phyloP scores from a whole-genome alignment of 1,139 yeast species.

The Magnusiomyces fungicola region DNA sequence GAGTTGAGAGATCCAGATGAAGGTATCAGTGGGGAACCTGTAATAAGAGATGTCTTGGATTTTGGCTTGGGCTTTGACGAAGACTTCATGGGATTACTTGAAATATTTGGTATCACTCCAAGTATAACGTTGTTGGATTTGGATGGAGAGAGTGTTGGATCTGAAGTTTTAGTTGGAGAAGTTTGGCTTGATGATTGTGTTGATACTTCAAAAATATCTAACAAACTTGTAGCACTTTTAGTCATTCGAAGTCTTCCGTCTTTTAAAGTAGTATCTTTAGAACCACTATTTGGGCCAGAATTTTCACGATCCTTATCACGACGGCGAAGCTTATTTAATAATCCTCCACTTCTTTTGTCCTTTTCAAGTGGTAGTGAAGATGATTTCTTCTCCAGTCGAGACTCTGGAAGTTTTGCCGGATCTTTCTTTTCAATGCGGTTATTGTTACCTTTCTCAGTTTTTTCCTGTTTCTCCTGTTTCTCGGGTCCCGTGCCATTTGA shows the following conservation, averaged over 20 bases:
- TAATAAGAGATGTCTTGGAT: no score
- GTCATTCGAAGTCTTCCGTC: conserved; percentile 10
- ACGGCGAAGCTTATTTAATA: conserved; percentile 14
- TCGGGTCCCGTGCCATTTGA: neutral
- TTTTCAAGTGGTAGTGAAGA: no score
- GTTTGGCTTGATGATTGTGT: neutral
- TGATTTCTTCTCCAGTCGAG: no score
- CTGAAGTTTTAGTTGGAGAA: neutral
- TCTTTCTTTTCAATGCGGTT: conserved; percentile 6
- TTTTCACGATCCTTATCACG: conserved; percentile 12
- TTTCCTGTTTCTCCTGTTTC: neutral
- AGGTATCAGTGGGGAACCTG: no score
- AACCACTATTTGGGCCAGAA: neutral
- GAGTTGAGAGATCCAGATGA: no score
- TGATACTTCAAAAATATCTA: no score
- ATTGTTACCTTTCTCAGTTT: neutral
- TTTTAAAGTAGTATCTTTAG: neutral
- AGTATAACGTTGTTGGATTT: neutral
- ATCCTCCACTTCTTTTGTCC: conserved; percentile 13
- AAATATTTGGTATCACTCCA: no score
- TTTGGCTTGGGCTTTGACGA: no score
- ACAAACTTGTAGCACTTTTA: conserved; percentile 12
- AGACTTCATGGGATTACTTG: no score
- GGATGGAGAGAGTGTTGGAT: neutral
- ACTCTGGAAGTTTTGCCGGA: neutral